phyloP scores from a whole-genome alignment of 2,329 filamentous ascomycete genomes.

The Fusarium xyrophilum region DNA sequence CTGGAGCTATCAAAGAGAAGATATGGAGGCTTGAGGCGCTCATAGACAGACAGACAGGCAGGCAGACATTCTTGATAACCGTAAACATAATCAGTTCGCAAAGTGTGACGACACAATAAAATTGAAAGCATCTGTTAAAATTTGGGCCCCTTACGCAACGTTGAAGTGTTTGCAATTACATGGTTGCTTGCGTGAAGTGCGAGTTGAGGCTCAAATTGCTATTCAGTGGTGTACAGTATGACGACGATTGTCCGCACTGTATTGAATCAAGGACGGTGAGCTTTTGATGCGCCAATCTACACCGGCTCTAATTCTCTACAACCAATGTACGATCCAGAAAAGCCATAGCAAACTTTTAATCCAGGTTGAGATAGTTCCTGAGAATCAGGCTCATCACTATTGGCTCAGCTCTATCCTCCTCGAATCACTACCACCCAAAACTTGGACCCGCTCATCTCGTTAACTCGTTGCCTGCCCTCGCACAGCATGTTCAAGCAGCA shows the following conservation, averaged over 20 bases:
- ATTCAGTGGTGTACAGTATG: neutral
- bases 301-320: neutral
- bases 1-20: slow-evolving; percentile 8
- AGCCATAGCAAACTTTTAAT: neutral
- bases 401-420: neutral
- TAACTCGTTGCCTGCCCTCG: slow-evolving; percentile 19
- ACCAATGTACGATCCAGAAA: neutral
- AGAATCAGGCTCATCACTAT: neutral
- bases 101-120: neutral
- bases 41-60: neutral
- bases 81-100: slow-evolving; percentile 14
- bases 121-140: neutral
- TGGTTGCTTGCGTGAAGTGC: neutral
- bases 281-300: neutral
- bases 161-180: neutral
- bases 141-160: neutral
- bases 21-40: slow-evolving; percentile 1
- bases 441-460: slow-evolving; percentile 19
- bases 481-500: neutral
- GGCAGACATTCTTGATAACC: slow-evolving; percentile 4
- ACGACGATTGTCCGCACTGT: neutral
- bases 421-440: neutral
- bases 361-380: neutral
- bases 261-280: neutral
- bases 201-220: neutral